Conservation (phyloP, 176 grass and related monocot genomes). For the Paspalum vaginatum region DNA sequence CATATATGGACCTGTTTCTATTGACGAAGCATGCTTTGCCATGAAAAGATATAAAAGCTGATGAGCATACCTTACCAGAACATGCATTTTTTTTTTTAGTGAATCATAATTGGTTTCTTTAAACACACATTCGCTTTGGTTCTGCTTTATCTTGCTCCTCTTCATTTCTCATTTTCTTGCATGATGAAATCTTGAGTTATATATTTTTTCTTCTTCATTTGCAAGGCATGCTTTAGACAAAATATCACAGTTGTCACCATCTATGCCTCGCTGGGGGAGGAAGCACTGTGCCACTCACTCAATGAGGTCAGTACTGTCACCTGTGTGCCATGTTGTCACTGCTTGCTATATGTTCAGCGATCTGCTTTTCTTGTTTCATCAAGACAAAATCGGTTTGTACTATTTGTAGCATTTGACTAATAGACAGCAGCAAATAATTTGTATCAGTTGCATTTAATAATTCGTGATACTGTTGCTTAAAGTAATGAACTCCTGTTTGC, state of each 20-base stretch:
- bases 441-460: neutral
- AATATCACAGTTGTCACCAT: constrained; percentile 90
- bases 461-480: neutral
- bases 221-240: constrained; percentile 90
- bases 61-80: neutral
- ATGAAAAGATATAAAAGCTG: constrained; percentile 10
- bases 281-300: constrained; percentile 90
- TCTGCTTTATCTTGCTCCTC: neutral
- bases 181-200: constrained; percentile 18
- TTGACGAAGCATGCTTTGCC: neutral
- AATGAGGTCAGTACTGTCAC: constrained; percentile 74
- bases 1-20: too few species aligned
- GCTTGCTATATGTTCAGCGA: neutral
- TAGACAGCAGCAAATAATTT: constrained; percentile 1
- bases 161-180: neutral
- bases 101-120: neutral
- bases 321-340: constrained; percentile 2
- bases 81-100: neutral
- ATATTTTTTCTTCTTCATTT: constrained; percentile 11
- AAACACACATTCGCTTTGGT: neutral
- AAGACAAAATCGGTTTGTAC: constrained; percentile 18
- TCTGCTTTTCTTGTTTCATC: constrained; percentile 22
- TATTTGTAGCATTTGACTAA: neutral
- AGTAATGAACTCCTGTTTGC: constrained; percentile 8
- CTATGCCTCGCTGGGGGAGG: constrained; percentile 93